Evolutionary conservation across 495 filamentous ascomycete genomes (phyloP), one percentile per base, ranked within the genome.

Genomic region (Podospora fimiseda): DNA sequence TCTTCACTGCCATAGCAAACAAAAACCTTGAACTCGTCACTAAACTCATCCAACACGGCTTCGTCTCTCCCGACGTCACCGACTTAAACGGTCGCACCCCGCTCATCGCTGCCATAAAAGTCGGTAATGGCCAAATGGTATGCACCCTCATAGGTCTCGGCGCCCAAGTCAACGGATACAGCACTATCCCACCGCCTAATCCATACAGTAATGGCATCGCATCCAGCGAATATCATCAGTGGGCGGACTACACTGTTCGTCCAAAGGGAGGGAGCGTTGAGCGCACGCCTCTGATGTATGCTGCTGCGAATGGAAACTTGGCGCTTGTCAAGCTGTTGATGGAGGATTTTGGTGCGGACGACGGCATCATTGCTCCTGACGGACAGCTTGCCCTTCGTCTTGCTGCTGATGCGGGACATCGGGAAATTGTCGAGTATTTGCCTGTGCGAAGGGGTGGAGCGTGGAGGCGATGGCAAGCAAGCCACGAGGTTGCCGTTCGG

Each of bases 221-320:
- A 11, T 33, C 27, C 5, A 11, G 27, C 27, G 27, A 44, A 36
- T 2, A 20, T 19, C 49, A 43, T 0, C 24, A 1, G 1, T 9
- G 48, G 16, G 14, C 3, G 0, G 20, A 42, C 1, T 30, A 43
- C 27, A 23, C 23, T 22, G 15, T 38, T 9, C 11, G 6, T 15
- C 14, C 1, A 2, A 5, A 11, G 15, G 14, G 24, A 33, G 13
- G 18, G 5, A 19, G 0, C 4, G 42, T 19, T 11, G 44, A 24
- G 37, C 65, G 73, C 37, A 73, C 66, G 11, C 62, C 73, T 13
- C 51, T 69, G 6, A 66, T 65, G 59, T 46, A 58, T 0, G 66
- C 67, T 1, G 61, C 64, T 9, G 48, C 23, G 33, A 11, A 21
- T 7, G 66, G 66, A 9, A 60, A 63, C 2, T 41, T 69, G 1